These are phyloP conservation scores for Lactuca saligna DNA, from an alignment of 129 eudicot genomes.

Conservation along the genomic window DNA sequence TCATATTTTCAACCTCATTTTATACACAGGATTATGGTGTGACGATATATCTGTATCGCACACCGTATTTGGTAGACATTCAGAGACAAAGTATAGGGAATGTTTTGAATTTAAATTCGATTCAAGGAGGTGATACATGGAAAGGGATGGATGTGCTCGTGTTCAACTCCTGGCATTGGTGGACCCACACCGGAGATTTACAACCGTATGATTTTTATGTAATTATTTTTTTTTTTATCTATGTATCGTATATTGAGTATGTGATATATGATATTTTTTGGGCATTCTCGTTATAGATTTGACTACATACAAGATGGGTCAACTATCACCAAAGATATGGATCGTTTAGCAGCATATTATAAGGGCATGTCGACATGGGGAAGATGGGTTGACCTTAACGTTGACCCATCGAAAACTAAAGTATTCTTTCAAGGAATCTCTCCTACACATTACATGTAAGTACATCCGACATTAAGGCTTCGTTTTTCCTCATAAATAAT, in stretches of 20 bases:
- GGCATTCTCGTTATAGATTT: constrained; percentile 45
- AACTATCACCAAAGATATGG: constrained; percentile 59
- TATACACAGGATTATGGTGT: constrained; percentile 65
- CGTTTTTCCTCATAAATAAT: not conserved
- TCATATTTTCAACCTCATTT: not conserved
- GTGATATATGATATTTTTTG: not conserved
- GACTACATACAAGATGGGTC: constrained; percentile 82
- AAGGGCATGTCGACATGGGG: constrained; percentile 85
- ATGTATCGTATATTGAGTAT: not conserved
- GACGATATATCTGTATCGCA: constrained; percentile 50
- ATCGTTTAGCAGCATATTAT: constrained; percentile 70
- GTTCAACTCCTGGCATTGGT: constrained; percentile 92
- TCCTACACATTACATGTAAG: constrained; percentile 82
- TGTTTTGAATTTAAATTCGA: constrained; percentile 63
- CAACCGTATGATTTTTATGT: constrained; percentile 48
- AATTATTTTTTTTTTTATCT: not conserved
- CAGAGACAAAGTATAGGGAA: constrained; percentile 47
- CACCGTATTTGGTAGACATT: constrained; percentile 76
- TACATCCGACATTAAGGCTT: not conserved
- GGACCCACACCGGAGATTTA: constrained; percentile 66
- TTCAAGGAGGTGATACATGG: constrained; percentile 66
- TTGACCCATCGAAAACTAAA: constrained; percentile 64
- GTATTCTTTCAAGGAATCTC: constrained; percentile 90
- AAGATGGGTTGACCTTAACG: constrained; percentile 69
- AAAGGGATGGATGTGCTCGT: constrained; percentile 76